Evolutionary conservation across 768 basidiomycete genomes (phyloP), one percentile per base, ranked within the genome.

Genomic region (Tephrocybe rancida): DNA sequence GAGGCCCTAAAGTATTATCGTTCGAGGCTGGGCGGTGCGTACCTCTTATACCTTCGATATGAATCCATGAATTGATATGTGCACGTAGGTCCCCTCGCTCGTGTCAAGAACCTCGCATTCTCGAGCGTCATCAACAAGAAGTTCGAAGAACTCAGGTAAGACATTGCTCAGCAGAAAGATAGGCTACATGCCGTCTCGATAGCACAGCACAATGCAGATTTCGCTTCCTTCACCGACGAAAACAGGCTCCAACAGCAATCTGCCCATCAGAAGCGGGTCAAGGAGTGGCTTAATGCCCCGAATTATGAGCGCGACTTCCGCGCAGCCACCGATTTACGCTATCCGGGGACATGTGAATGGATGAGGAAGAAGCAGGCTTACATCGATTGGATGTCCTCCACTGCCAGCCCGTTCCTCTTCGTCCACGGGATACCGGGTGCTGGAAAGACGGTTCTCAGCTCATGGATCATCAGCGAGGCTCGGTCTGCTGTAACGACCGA

Each of bases 331-430:
- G 44, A 39, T 14, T 26, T 10, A 26, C 32, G 44, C 24, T 22
- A 53, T 34, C 35, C 19, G 30, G 52, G 52, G 21, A 53, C 52
- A 10, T 53, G 52, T 27, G 52, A 53, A 27, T 53, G 52, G 52
- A 25, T 53, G 18, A n/a, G 30, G 26, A 21, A 30, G n/a, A 53
- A 29, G 19, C 26, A 2, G 24, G 35, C 18, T 46, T 53, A 35
- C 19, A 19, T n/a, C 3, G 44, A 46, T 10, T 53, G 52, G 52
- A 13, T 34, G 14, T 38, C 24, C 14, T 14, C 24, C 21, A 21
- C 9, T 13, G 14, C 9, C 13, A 45, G n/a, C 34, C 44, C 18
- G 2, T 41, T 47, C 2, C 52, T 53, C 21, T 25, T 53, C 21
- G 29, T 53, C 19, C 29, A 46, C 19, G 52, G 52, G 5, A 53